A percentile compares a stretch with the other conserved stretches of the same genome.
These are phyloP conservation scores for Dissophora globulifera DNA, from an alignment of 192 early-diverging fungal genomes.

Conservation along the genomic window DNA sequence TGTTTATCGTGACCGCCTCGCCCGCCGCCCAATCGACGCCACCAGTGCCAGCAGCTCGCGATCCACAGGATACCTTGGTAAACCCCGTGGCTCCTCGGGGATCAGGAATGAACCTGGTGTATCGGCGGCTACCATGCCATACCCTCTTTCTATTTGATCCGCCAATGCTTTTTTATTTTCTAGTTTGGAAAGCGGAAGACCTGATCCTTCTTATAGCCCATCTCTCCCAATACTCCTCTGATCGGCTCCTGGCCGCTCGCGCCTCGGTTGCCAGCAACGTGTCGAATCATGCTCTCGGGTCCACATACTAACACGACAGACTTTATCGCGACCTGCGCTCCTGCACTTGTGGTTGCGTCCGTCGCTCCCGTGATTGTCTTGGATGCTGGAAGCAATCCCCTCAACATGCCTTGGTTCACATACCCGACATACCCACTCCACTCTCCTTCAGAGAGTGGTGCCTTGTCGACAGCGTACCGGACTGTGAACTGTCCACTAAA, in stretches of 20 bases:
- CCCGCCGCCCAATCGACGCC: too few species aligned
- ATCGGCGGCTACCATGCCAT: too few species aligned
- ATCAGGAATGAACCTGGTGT: too few species aligned
- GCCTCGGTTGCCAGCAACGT: slow-evolving; percentile 64
- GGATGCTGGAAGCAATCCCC: slow-evolving; percentile 26
- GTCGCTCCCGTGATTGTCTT: slow-evolving; percentile 7
- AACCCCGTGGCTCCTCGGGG: too few species aligned
- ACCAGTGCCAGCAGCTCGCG: too few species aligned
- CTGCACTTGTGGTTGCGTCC: too few species aligned
- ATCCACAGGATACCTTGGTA: too few species aligned
- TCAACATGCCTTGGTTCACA: slow-evolving; percentile 52
- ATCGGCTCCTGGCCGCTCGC: slow-evolving; percentile 66
- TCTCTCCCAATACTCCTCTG: slow-evolving; percentile 59
- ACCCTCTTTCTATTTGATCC: not conserved
- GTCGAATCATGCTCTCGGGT: slow-evolving; percentile 69
- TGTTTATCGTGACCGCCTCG: slow-evolving; percentile 4
- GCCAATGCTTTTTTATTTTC: not conserved
- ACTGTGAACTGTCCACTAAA: slow-evolving; percentile 58
- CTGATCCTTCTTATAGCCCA: slow-evolving; percentile 61
- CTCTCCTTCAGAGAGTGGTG: not conserved
- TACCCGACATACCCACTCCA: slow-evolving; percentile 49
- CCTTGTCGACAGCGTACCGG: slow-evolving; percentile 62
- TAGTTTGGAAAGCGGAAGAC: slow-evolving; percentile 72
- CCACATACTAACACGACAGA: slow-evolving; percentile 72
- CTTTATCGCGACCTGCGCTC: not conserved